Base-by-base conservation (phyloP, 768 basidiomycete genomes). In the Suillus decipiens region DNA sequence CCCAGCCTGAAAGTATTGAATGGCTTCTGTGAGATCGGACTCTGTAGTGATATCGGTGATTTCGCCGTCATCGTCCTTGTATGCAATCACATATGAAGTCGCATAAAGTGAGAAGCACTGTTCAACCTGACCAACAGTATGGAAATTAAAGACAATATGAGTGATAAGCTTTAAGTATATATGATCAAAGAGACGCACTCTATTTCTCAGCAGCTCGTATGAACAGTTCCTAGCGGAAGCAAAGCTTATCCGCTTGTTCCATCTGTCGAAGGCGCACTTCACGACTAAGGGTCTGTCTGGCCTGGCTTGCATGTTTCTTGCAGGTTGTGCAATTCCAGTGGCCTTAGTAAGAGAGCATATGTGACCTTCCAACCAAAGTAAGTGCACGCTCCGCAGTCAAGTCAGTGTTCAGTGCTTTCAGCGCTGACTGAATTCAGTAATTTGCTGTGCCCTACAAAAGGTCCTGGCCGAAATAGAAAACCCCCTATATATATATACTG, bases 31-130 rank as follows among this genome's bases (percentile, higher is more conserved):
- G 24, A 97, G 81, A 69, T 96, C 92, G 5, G 76, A 72, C 62
- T 96, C 93, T 22, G 82, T 85, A 0, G 79, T 76, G 66, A 95
- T 91, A 65, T 81, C 82, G 28, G 82, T 86, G 61, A 85, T 82
- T 72, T 95, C 93, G 63, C 89, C 90, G 63, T 96, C 93, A 71
- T 97, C 93, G 70, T 95, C 94, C 68, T 87, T 90, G 77, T 94
- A 97, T 5, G 87, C 81, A 62, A 98, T 88, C 5, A 80, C 80
- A 69, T 90, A 96, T 7, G 86, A 77, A 0, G 86, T 84, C 5
- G 86, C 84, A 48, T 82, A 86, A 28, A 96, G 83, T 1, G 88
- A 83, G 72, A 94, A 97, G 64, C 88, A 89, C 71, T 93, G 89
- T 68, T 93, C 93, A 39, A 97, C 84, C 95, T 96, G 69, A 51